Base-by-base conservation (phyloP, 2,329 filamentous ascomycete genomes). In the Thielaviopsis ethacetica region DNA sequence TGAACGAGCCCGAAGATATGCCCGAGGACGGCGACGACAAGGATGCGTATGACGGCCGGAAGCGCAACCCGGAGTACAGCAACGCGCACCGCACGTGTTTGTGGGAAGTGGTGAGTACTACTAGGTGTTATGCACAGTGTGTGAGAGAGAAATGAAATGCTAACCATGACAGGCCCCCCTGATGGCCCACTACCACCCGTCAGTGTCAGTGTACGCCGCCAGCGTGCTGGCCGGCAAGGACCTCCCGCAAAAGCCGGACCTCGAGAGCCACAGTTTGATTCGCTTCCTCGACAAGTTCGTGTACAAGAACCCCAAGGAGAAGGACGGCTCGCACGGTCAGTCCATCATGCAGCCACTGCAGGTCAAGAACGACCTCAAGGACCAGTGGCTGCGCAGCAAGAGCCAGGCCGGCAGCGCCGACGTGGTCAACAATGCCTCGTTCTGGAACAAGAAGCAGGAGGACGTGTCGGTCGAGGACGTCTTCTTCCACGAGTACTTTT, bases 401-500 rank as follows among this genome's bases (percentile, higher is more conserved):
- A 68, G 69, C 34, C 65, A 72, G 17, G 71, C 69, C 17, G 65
- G 68, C 53, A 62, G 69, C 59, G 65, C 69, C 57, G 65, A 69
- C 9, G 69, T 73, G 5, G 78, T 98, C 70, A 98, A 98, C 71
- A 85, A 85, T 1, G 86, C 94, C 63, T 76, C 82, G 2, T 98
- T 98, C 76, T 95, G 90, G 88, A 85, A 84, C 66, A 89, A 88
- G 80, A 91, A 89, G 73, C 77, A 80, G n/a, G 84, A 89, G 63
- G 84, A 97, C 58, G 85, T 98, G 52, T 84, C 86, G 2, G 88
- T 84, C 0, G 91, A 98, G 64, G 93, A 98, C 68, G 87, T 90
- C 47, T 98, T 98, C 81, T 98, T 98, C 81, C 93, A 98, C 71
- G 84, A 89, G 64, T 98, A 98, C 80, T 98, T 98, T 72, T 84